Evolutionary conservation across 495 filamentous ascomycete species (phyloP).

Genomic region (Xylaria scruposa): DNA sequence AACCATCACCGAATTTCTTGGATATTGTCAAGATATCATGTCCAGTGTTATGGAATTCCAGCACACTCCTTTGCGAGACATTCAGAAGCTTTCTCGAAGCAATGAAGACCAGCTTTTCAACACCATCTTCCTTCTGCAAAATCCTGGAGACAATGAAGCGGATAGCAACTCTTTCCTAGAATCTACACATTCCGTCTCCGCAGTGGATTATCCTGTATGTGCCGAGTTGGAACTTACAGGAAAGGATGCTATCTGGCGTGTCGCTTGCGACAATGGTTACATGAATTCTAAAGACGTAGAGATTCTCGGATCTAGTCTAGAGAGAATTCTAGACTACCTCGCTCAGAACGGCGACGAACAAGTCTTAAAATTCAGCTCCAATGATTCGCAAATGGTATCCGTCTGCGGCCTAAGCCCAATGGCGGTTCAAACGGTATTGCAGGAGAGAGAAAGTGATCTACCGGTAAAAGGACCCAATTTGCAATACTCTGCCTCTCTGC

Average conservation of each 20-base stretch:
- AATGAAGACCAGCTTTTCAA: slow-evolving; percentile 60
- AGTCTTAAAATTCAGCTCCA: slow-evolving; percentile 57
- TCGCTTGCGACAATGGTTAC: slow-evolving; percentile 67
- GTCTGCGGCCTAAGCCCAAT: slow-evolving; percentile 59
- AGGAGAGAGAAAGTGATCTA: not conserved
- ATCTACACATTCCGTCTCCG: slow-evolving; percentile 64
- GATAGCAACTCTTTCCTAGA: slow-evolving; percentile 49
- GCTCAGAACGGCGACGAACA: slow-evolving; percentile 50
- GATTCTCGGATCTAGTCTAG: slow-evolving; percentile 59
- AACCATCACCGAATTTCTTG: slow-evolving; percentile 62
- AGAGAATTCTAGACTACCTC: slow-evolving; percentile 61
- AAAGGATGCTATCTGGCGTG: slow-evolving; percentile 65
- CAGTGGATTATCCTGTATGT: slow-evolving; percentile 80
- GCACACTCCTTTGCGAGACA: slow-evolving; percentile 70
- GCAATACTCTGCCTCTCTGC: not conserved
- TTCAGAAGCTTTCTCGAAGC: slow-evolving; percentile 52
- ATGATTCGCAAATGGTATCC: slow-evolving; percentile 45
- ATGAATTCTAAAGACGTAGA: slow-evolving; percentile 51
- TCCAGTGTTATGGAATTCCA: slow-evolving; percentile 61
- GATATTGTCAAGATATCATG: slow-evolving; percentile 68
- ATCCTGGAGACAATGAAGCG: slow-evolving; percentile 28
- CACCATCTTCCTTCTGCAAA: slow-evolving; percentile 75
- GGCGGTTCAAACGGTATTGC: slow-evolving; percentile 34
- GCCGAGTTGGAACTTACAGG: slow-evolving; percentile 73
- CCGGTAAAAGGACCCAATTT: not conserved